Percentiles rank a stretch among this genome's conserved stretches.
phyloP scores from a whole-genome alignment of 768 basidiomycete species.

The Suillus subalutaceus region DNA sequence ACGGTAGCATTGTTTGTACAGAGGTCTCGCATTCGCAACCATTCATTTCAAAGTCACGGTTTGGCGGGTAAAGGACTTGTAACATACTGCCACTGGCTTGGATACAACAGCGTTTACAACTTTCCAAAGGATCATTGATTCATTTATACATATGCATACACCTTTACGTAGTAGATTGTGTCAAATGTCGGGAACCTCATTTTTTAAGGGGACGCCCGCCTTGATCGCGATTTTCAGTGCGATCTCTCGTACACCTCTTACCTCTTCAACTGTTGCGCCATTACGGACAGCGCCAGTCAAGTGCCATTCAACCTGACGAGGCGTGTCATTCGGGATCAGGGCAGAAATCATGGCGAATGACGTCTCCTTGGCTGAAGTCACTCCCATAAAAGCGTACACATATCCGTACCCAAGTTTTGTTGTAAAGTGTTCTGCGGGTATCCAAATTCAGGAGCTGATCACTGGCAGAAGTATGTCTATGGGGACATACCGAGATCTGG shows the following conservation, averaged over 20 bases:
- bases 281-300: slow-evolving; percentile 55
- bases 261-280: slow-evolving; percentile 57
- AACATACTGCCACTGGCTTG: neutral
- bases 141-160: neutral
- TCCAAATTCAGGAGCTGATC: slow-evolving; percentile 4
- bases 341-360: slow-evolving; percentile 64
- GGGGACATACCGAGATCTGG: slow-evolving; percentile 61
- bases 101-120: neutral
- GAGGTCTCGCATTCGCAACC: too few species aligned
- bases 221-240: slow-evolving; percentile 51
- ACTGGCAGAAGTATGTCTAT: neutral
- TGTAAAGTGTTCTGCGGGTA: slow-evolving; percentile 51
- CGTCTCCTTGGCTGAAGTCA: slow-evolving; percentile 54
- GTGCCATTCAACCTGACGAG: slow-evolving; percentile 70
- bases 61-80: too few species aligned
- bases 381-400: slow-evolving; percentile 51
- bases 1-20: too few species aligned
- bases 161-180: neutral
- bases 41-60: too few species aligned
- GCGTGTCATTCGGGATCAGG: slow-evolving; percentile 62
- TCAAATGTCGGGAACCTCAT: slow-evolving; percentile 51
- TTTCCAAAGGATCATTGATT: neutral
- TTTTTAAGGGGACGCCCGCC: slow-evolving; percentile 55
- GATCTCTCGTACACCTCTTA: slow-evolving; percentile 55
- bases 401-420: slow-evolving; percentile 59